Base-by-base conservation (phyloP, 768 basidiomycete species). In the Suillus occidentalis region DNA sequence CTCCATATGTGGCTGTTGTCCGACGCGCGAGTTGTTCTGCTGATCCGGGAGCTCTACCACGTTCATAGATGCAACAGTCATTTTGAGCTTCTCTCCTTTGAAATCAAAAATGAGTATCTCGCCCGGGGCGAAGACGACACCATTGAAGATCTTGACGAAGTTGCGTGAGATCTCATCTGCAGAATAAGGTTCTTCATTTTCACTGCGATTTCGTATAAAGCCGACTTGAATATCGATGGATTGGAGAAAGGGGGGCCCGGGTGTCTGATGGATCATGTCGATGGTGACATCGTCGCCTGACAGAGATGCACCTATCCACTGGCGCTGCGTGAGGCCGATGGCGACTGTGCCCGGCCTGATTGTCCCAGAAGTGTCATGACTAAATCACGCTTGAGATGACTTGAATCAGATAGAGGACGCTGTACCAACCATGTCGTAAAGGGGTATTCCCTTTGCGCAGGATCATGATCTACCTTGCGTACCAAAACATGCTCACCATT, bases 281-380 rank as follows among this genome's bases (percentile, higher is more conserved):
- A 97, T 82, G 18, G 89, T 84, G 61, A 92, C 90, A 16, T 81
- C 72, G 72, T 97, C 95, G 0, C 94, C 94, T 3, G 81, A 76
- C 47, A 90, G 76, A 18, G 94, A 94, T 8, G 98, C 82, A 6
- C 89, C 89, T 50, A 95, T 90, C 95, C 95, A 99, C 78, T 92
- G 88, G 12, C 97, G 86, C 65, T 95, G 92, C 65, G 87, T 78
- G 28, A 86, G 83, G 36, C 91, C 90, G 7, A 89, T 87, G n/a
- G 90, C 95, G 36, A 99, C 83, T 2, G 80, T 77, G 4, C 92
- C 90, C 0, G 87, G 86, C 6, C 78, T 77, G 5, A 99, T 73
- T 66, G 85, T 88, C 6, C 85, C 86, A 1, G 92, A 91, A 65
- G 89, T 87, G 70, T 96, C 94, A 67, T 93, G 89, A 55, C 94